These are phyloP conservation scores for Diaporthe sp. DNA, from an alignment of 2,329 filamentous ascomycete species.

Conservation along the genomic window DNA sequence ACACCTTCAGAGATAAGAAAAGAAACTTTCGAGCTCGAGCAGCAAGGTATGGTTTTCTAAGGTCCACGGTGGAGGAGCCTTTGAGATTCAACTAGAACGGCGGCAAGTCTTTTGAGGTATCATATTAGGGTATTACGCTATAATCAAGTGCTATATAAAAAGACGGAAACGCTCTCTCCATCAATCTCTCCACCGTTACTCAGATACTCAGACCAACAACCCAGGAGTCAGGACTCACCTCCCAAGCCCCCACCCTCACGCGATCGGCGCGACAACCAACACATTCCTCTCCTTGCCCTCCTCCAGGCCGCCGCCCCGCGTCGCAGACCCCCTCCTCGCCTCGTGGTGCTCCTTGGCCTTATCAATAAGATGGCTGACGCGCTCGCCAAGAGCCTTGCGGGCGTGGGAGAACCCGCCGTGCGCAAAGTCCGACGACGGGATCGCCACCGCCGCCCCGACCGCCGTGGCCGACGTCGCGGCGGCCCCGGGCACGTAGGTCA, in stretches of 20 bases:
- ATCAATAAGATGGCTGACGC: conserved; percentile 35
- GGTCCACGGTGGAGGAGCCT: too few relatives aligned
- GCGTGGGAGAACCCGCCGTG: conserved; percentile 36
- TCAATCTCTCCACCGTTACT: not conserved
- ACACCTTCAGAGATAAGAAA: too few relatives aligned
- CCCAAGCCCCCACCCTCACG: not conserved
- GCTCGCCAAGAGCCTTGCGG: conserved; percentile 38
- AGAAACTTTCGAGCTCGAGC: too few relatives aligned
- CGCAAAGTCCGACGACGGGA: conserved; percentile 29
- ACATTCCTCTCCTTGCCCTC: conserved; percentile 15
- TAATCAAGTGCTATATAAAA: not conserved
- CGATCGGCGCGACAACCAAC: conserved; percentile 23
- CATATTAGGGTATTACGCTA: conserved; percentile 11
- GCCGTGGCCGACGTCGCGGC: conserved; percentile 38
- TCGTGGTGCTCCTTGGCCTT: conserved; percentile 41
- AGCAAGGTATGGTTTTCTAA: too few relatives aligned
- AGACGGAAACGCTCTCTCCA: fast-evolving
- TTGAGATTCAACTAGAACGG: not conserved
- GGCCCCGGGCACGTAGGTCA: conserved; percentile 32
- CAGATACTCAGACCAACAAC: not conserved
- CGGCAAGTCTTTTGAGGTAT: not conserved
- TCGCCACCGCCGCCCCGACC: conserved; percentile 34
- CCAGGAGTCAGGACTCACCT: not conserved
- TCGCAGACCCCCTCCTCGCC: conserved; percentile 10
- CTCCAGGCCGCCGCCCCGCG: not conserved